A percentile compares a stretch with the other conserved stretches of the same genome.
phyloP scores from a whole-genome alignment of 345 rosid genomes.

The Durio zibethinus region DNA sequence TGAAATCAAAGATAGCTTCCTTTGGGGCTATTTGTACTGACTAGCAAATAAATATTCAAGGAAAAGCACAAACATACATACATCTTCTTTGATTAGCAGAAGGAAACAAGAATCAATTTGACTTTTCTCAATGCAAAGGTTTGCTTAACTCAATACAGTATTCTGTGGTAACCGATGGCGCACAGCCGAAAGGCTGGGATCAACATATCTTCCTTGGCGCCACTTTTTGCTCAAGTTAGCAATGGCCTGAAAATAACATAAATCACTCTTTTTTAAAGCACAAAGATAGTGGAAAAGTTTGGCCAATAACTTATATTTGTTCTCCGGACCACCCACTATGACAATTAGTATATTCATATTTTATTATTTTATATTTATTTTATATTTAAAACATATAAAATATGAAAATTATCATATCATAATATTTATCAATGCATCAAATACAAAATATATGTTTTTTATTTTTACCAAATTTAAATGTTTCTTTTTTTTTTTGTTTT shows the following conservation, averaged over 20 bases:
- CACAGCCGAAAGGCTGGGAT: constrained; percentile 20
- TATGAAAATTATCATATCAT: no score
- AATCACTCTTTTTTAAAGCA: background rate
- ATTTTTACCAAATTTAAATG: no score
- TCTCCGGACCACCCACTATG: constrained; percentile 28
- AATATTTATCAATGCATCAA: no score
- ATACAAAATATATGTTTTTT: no score
- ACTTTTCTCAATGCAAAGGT: background rate
- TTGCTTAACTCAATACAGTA: no score
- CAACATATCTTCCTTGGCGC: constrained; percentile 25
- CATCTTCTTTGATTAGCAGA: background rate
- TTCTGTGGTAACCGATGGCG: no score
- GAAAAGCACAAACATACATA: background rate
- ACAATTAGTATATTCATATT: no score
- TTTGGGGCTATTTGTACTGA: background rate
- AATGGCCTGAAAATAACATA: constrained; percentile 14
- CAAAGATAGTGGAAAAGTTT: background rate
- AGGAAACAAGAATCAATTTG: background rate
- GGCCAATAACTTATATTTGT: background rate
- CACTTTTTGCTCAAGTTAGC: constrained; percentile 16
- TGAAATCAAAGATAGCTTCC: background rate
- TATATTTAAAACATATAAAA: no score
- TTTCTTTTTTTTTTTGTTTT: no score
- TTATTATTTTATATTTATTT: no score
- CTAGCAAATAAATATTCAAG: background rate